Base-by-base conservation (phyloP, 768 basidiomycete species). In the Tremella fuciformis region DNA sequence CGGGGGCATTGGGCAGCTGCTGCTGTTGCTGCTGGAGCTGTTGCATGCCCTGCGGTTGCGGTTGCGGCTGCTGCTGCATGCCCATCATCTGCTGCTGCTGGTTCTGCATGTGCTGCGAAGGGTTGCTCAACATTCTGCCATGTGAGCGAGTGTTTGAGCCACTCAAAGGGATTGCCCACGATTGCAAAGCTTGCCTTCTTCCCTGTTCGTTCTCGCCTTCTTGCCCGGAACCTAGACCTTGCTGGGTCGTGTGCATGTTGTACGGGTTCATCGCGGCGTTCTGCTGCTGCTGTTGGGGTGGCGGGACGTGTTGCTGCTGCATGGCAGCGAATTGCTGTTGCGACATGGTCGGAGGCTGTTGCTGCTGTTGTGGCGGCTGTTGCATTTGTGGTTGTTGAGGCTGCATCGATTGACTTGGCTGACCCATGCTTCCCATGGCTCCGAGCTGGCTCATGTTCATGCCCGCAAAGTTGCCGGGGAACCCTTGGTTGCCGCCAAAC, bases 401-500 rank as follows among this genome's bases (percentile, higher is more conserved):
- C 4, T 37, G 25, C 34, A 39, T 34, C 8, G 22, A 15, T 9
- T 40, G 34, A 18, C 22, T 46, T 6, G 42, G 42, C 42, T 18
- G n/a, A 46, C 22, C 22, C 42, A 46, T 46, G n/a, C 15, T n/a
- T n/a, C 42, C 42, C n/a, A 18, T 46, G 42, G 6, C 16, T 4
- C 42, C 42, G 6, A 34, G 29, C 49, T 50, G 49, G 16, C 18
- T n/a, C 21, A 50, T 50, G 18, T 50, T 21, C 49, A 50, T 22
- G n/a, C 16, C 25, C 16, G 18, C 16, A 21, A 29, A 34, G 69
- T 66, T 4, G 4, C 29, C 29, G 6, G 29, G 29, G 29, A 34
- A 34, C 4, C 29, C 29, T 34, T 34, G 29, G 29, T 34, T 34
- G 29, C 29, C 29, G 29, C 29, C 29, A 64, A 66, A 4, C 66